Evolutionary conservation across 2,329 filamentous ascomycete genomes (phyloP), one percentile per base, ranked within the genome.

Genomic region (Fusarium albosuccineum): DNA sequence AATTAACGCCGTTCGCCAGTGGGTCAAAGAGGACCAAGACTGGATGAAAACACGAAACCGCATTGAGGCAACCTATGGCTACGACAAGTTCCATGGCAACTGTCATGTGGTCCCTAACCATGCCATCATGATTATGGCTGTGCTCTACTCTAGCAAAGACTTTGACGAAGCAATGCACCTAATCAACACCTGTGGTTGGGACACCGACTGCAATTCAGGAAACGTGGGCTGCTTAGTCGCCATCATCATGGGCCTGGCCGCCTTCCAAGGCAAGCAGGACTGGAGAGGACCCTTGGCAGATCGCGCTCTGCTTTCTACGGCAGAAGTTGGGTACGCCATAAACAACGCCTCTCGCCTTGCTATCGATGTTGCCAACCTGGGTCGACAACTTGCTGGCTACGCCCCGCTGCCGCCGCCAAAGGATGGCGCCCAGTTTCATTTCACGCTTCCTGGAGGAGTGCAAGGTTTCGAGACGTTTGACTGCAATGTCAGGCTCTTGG

Each of bases 1-100:
- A 22, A 69, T 79, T 34, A 29, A 29, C 2, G 70, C 78, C 34
- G 70, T 80, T 4, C 72, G 77, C 1, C 53, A 36, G 14, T 69
- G 66, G 66, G 56, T 51, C 22, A 48, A 37, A 4, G 64, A 68
- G 6, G 76, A 77, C 39, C 48, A 52, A 1, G 71, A 76, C 58
- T 80, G 78, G 78, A 54, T 67, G 41, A 70, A 44, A 40, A 79
- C 78, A 5, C 71, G 78, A 4, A 71, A 77, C 64, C 65, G 73
- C 6, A 79, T 80, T 16, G 76, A 79, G 33, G 72, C 77, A 9
- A 66, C 55, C 5, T 65, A 65, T 14, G 66, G 66, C 16, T 69
- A 69, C 57, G 71, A 78, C 66, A 78, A 76, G 61, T 77, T 72
- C 40, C 55, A 74, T 8, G 49, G 49, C 6, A 40, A 26, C 6